Evolutionary conservation across 257 asterid genomes (phyloP), one percentile per base, ranked within the genome.

Genomic region (Solanum arcanum): DNA sequence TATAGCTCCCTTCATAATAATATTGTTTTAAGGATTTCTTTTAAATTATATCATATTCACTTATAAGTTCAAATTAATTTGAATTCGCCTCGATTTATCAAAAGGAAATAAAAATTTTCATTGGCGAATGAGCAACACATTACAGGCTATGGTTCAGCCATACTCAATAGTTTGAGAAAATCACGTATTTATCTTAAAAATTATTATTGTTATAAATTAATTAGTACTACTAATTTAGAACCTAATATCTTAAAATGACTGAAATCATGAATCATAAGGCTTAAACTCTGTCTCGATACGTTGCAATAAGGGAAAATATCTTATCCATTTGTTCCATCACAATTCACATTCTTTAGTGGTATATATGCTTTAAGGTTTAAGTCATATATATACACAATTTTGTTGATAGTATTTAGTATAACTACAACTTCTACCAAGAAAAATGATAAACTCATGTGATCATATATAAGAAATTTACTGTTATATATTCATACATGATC

Each of bases 111-210:
- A 1, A 7, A 39, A 3, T 13, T 13, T 29, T 4, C 20, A 31
- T 69, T 15, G 13, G 5, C 14, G 13, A 47, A 47, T 47, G 29
- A 60, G 29, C 29, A 21, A 23, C 3, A 9, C 7, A 56, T 2
- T 1, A 25, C 4, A 2, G 25, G 0, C 33, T 27, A 27, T 2
- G 2, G 0, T 9, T 27, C 16, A 29, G 12, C 6, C 6, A 15
- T 2, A 69, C 3, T 29, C 0, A 29, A 4, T 29, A 29, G 0
- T 29, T 69, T 69, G 12, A 60, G 46, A 5, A 72, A 18, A 33
- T 8, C 27, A 9, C 18, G 4, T 35, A 33, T 33, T 72, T 33
- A 9, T 72, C 4, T 4, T 16, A 2, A 29, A 9, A 69, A 31
- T 21, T 29, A 31, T 8, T 16, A 31, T 69, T 14, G 1, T 8